phyloP scores from a whole-genome alignment of 1,284 basidiomycete genomes.

The Rhodotorula sp. region DNA sequence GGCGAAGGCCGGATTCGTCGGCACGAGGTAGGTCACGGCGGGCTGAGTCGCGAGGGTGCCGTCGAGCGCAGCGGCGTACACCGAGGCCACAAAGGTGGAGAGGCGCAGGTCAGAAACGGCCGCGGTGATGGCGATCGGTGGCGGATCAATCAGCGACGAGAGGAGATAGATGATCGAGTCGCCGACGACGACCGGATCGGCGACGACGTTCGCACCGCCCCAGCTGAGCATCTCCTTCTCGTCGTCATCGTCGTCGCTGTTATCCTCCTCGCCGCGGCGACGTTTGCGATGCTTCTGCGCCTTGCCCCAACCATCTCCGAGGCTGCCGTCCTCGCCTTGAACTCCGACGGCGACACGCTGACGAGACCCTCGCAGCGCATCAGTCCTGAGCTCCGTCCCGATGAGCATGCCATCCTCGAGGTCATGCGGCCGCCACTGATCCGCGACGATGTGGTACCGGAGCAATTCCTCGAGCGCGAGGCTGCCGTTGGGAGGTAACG shows the following conservation, averaged over 20 bases:
- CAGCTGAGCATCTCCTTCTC: conserved; percentile 63
- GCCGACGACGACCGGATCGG: conserved; percentile 69
- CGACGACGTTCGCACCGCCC: conserved; percentile 76
- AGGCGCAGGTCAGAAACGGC: conserved; percentile 77
- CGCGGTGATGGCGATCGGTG: conserved; percentile 74
- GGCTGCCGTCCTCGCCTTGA: conserved; percentile 42
- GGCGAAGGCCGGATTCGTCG: conserved; percentile 82
- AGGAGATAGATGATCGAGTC: conserved; percentile 87
- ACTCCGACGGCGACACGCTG: conserved; percentile 76
- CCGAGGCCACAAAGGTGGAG: conserved; percentile 83
- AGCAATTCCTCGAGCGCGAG: conserved; percentile 65
- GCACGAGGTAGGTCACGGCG: conserved; percentile 79
- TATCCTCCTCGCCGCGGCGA: conserved; percentile 44
- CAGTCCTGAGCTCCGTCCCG: conserved; percentile 70
- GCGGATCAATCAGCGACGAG: conserved; percentile 75
- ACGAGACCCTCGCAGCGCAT: conserved; percentile 62
- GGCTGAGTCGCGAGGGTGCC: conserved; percentile 62
- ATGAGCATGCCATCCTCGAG: conserved; percentile 71
- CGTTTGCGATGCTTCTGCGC: conserved; percentile 37
- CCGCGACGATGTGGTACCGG: conserved; percentile 81
- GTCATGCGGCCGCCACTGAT: conserved; percentile 66
- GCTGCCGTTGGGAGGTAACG: conserved; percentile 64
- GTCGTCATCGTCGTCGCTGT: conserved; percentile 18
- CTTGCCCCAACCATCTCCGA: conserved; percentile 44
- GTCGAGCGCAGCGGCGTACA: conserved; percentile 75